Base-by-base conservation (phyloP, 345 rosid genomes). In the Balakata baccata region DNA sequence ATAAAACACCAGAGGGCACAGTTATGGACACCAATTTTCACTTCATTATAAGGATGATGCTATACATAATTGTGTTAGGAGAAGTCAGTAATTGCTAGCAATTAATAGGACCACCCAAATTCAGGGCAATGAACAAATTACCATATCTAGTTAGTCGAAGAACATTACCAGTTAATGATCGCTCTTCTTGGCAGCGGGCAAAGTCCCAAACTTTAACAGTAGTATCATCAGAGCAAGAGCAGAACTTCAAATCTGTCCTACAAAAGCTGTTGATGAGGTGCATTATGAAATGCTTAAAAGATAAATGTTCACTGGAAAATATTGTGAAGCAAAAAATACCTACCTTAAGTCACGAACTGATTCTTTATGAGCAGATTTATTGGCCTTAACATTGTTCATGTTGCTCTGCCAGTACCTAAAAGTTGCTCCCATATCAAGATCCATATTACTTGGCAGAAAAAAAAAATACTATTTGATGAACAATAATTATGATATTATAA, bases 141-240 rank as follows among this genome's bases (percentile, higher is more conserved):
- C 73, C 29, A 71, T 62, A 56, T 61, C 20, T 54, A 52, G 25
- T 18, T 46, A 53, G 68, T 25, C 46, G 63, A 78, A 74, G 78
- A 83, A 89, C 97, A 84, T 92, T 92, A 95, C 98, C 99, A 68
- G 93, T 88, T 75, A 95, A 82, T 49, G 93, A 89, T 22, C 92
- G 84, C 87, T 92, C 99, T 77, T 92, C 99, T 76, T 89, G 92
- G 86, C 94, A 95, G 78, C 86, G 84, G 64, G 98, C 92, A 80
- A 95, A 95, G 82, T 95, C 99, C 98, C 99, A 95, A 58, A 95
- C 94, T 86, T 92, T 95, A 66, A 95, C 97, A 66, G 97, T 91
- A 34, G 93, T 91, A 82, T 95, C 99, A 80, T 95, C 99, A 65
- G 98, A 95, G 77, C 99, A 92, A 56, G 99, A 92, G 76, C 96